Conservation (phyloP, 1,284 basidiomycete genomes). For the Microbotryum silenes-acaulis region DNA sequence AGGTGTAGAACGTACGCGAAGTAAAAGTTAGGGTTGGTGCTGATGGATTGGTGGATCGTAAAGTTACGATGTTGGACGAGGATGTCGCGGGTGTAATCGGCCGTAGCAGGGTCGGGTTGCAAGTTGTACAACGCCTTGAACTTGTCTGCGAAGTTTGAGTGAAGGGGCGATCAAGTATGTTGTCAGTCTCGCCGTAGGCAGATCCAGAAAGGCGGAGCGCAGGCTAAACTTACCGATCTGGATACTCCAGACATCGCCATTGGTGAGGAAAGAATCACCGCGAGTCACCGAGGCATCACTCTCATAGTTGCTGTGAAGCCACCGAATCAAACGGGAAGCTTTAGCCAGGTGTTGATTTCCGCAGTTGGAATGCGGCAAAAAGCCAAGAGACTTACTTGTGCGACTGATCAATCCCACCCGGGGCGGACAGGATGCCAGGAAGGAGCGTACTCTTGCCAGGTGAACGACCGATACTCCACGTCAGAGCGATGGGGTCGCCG, state of each 20-base stretch:
- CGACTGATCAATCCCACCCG: slow-evolving; percentile 10
- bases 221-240: slow-evolving; percentile 11
- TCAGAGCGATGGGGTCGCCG: slow-evolving; percentile 12
- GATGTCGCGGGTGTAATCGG: slow-evolving; percentile 7
- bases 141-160: neutral
- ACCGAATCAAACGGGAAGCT: too few relatives aligned
- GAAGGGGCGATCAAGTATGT: too few relatives aligned
- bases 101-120: neutral
- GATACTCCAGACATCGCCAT: slow-evolving; percentile 31
- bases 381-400: neutral
- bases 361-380: too few relatives aligned
- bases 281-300: slow-evolving; percentile 8
- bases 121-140: slow-evolving; percentile 28
- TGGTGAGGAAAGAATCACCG: slow-evolving; percentile 6
- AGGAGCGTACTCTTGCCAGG: slow-evolving; percentile 5
- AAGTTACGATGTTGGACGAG: slow-evolving; percentile 1
- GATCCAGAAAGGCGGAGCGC: neutral
- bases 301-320: slow-evolving; percentile 2
- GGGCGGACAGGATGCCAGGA: slow-evolving; percentile 8
- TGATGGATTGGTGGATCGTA: slow-evolving; percentile 1
- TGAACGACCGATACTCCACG: slow-evolving; percentile 7
- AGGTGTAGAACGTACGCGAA: too few relatives aligned
- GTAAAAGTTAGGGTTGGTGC: neutral
- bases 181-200: too few relatives aligned
- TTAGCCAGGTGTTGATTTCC: too few relatives aligned